These are phyloP conservation scores for Aspergillus nomiae DNA, from an alignment of 2,329 filamentous ascomycete genomes.

Conservation along the genomic window DNA sequence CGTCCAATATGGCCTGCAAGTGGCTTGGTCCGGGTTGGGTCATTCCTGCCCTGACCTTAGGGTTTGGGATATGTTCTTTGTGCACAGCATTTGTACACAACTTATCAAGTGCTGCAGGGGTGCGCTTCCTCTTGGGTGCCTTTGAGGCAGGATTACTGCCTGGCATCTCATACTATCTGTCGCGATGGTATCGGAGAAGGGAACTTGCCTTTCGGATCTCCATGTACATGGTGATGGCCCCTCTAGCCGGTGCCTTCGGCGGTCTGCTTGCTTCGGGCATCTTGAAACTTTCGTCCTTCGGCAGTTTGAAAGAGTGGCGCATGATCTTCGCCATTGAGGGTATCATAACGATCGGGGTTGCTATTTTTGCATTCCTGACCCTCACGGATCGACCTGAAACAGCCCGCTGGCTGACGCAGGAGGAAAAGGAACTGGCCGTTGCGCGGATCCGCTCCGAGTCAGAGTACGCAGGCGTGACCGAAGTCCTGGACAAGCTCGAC, in stretches of 20 bases:
- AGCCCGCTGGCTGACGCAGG: conserved; percentile 64
- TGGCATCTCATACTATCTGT: conserved; percentile 73
- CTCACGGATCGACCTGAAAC: conserved; percentile 70
- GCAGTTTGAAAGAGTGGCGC: conserved; percentile 60
- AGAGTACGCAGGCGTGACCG: conserved; percentile 64
- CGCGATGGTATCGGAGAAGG: conserved; percentile 69
- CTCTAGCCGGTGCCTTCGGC: conserved; percentile 70
- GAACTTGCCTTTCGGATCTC: conserved; percentile 69
- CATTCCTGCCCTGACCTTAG: conserved; percentile 62
- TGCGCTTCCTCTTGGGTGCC: conserved; percentile 67
- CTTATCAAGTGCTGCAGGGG: conserved; percentile 55
- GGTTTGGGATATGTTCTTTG: conserved; percentile 66
- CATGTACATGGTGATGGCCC: conserved; percentile 71
- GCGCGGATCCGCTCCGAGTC: conserved; percentile 64
- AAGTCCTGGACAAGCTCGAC: conserved; percentile 66
- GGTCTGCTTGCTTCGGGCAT: conserved; percentile 67
- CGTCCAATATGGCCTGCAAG: conserved; percentile 69
- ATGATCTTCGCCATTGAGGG: conserved; percentile 76
- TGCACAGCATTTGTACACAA: conserved; percentile 66
- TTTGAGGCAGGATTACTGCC: conserved; percentile 76
- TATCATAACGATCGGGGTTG: conserved; percentile 61
- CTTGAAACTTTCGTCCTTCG: conserved; percentile 61
- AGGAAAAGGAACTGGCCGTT: conserved; percentile 68
- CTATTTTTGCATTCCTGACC: conserved; percentile 63
- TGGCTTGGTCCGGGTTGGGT: conserved; percentile 71